A percentile compares a stretch with the other conserved stretches of the same genome.
Evolutionary conservation across 208 protist genomes (phyloP).

Genomic region (Trypanosoma vivax): DNA sequence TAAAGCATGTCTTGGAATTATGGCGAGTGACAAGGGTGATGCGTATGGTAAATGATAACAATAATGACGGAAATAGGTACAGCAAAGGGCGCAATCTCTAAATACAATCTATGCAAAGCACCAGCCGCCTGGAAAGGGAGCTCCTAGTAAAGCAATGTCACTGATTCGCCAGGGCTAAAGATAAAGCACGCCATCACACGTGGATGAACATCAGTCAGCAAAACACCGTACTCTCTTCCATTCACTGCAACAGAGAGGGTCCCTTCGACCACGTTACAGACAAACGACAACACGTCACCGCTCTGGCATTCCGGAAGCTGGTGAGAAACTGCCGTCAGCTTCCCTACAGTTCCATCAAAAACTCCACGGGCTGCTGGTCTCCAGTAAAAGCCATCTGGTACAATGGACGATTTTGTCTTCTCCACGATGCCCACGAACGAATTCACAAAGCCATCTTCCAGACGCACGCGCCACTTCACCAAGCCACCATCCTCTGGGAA

Average conservation of each 20-base stretch:
- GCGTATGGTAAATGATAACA: too few species aligned
- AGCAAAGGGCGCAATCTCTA: too few species aligned
- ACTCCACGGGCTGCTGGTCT: slow-evolving; percentile 45
- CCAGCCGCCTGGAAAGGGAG: too few species aligned
- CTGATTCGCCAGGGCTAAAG: slow-evolving; percentile 64
- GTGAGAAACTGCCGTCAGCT: slow-evolving; percentile 22
- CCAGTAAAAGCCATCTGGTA: slow-evolving; percentile 82
- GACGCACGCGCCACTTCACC: slow-evolving; percentile 63
- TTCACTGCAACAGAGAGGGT: slow-evolving; percentile 49
- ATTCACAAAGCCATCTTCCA: slow-evolving; percentile 47
- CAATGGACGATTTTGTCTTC: slow-evolving; percentile 24
- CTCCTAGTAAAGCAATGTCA: slow-evolving; percentile 47
- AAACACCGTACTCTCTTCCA: slow-evolving; percentile 38
- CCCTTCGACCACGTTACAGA: slow-evolving; percentile 35
- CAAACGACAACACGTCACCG: slow-evolving; percentile 51
- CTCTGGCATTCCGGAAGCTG: slow-evolving; percentile 54
- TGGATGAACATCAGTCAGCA: slow-evolving; percentile 46
- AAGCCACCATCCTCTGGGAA: slow-evolving; percentile 51
- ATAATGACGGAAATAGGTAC: too few species aligned
- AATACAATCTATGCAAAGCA: too few species aligned
- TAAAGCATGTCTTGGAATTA: too few species aligned
- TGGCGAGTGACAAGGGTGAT: too few species aligned
- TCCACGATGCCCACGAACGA: slow-evolving; percentile 77
- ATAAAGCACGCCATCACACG: slow-evolving; percentile 73
- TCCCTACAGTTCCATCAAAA: slow-evolving; percentile 53